These are phyloP conservation scores for Leccinum incarnatum DNA, from an alignment of 768 basidiomycete genomes.

Conservation along the genomic window DNA sequence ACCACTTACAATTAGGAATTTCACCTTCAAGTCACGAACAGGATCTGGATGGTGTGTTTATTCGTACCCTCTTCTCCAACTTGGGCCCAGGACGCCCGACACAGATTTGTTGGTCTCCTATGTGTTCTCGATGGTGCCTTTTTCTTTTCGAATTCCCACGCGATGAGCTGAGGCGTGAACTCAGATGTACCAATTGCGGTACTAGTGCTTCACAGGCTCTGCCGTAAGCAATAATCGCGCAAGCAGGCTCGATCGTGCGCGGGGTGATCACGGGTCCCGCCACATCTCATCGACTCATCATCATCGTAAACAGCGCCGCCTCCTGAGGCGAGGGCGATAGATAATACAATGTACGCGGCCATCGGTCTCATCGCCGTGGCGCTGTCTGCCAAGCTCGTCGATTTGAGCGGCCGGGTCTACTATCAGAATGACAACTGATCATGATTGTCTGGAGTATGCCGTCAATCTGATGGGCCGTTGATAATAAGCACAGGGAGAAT, in stretches of 20 bases:
- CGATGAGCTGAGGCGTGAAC: too few relatives aligned
- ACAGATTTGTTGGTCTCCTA: constrained; percentile 49
- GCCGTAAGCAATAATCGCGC: too few relatives aligned
- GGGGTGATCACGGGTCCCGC: background rate
- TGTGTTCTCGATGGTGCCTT: constrained; percentile 45
- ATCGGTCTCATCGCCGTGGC: constrained; percentile 12
- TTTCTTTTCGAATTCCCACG: too few relatives aligned
- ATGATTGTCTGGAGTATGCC: too few relatives aligned
- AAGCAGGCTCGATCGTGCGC: constrained; percentile 3
- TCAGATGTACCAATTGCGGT: too few relatives aligned
- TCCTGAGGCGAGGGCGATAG: background rate
- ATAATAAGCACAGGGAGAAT: background rate
- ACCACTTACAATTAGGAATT: constrained; percentile 57
- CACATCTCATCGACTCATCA: constrained; percentile 15
- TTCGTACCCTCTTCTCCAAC: background rate
- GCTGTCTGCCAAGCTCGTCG: constrained; percentile 16
- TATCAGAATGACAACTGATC: too few relatives aligned
- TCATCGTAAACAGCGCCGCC: constrained; percentile 13
- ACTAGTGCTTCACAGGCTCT: too few relatives aligned
- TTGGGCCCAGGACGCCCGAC: background rate
- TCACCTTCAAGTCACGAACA: constrained; percentile 62
- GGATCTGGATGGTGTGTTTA: constrained; percentile 56
- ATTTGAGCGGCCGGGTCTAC: constrained; percentile 6
- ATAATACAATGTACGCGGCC: constrained; percentile 8
- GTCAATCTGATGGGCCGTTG: too few relatives aligned